Conservation (phyloP, 2,329 filamentous ascomycete species). For the Fusarium euwallaceae region DNA sequence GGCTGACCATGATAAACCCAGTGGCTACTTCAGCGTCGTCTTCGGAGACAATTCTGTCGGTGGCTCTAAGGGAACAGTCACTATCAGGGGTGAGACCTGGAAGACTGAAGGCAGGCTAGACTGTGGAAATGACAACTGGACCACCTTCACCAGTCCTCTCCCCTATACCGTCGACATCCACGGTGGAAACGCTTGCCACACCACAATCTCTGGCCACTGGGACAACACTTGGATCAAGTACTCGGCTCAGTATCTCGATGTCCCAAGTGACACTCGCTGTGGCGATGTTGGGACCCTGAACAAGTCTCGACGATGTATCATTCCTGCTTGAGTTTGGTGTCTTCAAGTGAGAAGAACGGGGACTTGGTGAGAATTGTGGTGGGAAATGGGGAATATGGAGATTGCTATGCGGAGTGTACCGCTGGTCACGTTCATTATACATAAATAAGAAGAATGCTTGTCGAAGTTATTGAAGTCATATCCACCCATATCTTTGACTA, state of each 20-base stretch:
- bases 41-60: constrained; percentile 1
- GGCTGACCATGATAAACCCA: background rate
- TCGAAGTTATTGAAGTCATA: no score
- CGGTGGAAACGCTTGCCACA: background rate
- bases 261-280: constrained; percentile 2
- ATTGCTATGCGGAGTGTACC: no score
- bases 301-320: constrained; percentile 8
- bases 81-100: background rate
- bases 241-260: background rate
- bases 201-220: background rate
- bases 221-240: constrained; percentile 11
- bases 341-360: fast-evolving
- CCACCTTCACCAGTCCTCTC: constrained; percentile 4
- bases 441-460: no score
- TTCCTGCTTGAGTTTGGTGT: background rate
- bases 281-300: background rate
- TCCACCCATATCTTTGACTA: no score
- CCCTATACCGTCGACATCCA: constrained; percentile 2
- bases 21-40: constrained; percentile 5
- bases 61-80: background rate
- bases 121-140: constrained; percentile 6
- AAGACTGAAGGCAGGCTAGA: background rate
- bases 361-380: background rate
- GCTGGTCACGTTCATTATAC: no score
- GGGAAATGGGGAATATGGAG: background rate